Percentiles rank a stretch among this genome's conserved stretches.
Conservation (phyloP, 441 rosid species). For the Corymbia calophylla region DNA sequence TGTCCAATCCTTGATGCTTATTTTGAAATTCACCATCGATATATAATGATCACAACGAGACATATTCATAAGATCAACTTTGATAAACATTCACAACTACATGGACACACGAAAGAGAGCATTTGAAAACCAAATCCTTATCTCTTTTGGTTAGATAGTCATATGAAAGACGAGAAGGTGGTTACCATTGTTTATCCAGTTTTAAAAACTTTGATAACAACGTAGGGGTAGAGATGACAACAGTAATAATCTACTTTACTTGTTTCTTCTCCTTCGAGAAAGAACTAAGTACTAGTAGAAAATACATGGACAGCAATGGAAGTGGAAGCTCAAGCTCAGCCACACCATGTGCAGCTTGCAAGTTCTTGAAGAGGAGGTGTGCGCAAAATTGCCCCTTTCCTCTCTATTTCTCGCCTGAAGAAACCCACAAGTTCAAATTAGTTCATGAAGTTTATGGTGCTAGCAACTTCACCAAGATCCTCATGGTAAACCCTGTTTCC, state of each 20-base stretch:
- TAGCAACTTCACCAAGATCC: background rate
- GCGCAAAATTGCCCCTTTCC: background rate
- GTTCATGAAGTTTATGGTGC: background rate
- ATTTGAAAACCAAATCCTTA: background rate
- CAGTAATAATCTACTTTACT: background rate
- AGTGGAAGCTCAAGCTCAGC: background rate
- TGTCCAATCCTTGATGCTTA: background rate
- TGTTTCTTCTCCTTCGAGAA: background rate
- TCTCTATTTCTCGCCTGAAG: background rate
- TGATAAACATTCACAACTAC: background rate
- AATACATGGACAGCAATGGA: background rate
- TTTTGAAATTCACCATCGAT: background rate
- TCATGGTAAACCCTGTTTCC: background rate
- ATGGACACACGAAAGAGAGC: background rate
- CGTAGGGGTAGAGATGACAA: background rate
- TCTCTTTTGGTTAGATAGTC: background rate
- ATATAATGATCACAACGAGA: background rate
- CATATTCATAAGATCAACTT: background rate
- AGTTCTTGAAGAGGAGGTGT: background rate
- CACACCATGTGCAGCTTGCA: background rate
- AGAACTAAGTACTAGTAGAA: background rate
- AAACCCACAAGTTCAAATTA: background rate
- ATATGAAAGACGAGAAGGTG: background rate
- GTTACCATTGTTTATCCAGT: background rate
- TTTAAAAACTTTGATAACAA: background rate